Conservation (phyloP, 352 stramenopile species). For the Phytophthora meadii region DNA sequence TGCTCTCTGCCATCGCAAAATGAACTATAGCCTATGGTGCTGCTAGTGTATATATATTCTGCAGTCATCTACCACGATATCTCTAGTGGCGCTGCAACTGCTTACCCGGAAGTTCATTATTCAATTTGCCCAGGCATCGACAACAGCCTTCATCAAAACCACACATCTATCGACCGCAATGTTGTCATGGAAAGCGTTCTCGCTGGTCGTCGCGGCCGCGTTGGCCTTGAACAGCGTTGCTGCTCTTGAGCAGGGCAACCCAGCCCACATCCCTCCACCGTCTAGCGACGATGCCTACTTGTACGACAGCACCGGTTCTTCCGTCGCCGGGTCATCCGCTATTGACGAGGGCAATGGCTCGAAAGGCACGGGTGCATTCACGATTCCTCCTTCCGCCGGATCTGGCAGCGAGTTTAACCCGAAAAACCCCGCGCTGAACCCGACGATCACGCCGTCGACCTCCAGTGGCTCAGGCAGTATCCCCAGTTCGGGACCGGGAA, state of each 20-base stretch:
- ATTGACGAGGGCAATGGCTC: conserved; percentile 16
- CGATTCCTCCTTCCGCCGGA: conserved; percentile 8
- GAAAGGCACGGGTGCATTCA: conserved; percentile 12
- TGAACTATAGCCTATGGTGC: neutral
- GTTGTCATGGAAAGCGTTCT: conserved; percentile 24
- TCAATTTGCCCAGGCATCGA: conserved; percentile 24
- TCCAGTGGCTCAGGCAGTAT: neutral
- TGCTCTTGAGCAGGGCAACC: conserved; percentile 21
- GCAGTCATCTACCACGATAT: neutral
- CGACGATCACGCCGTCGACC: neutral
- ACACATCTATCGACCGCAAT: conserved; percentile 14
- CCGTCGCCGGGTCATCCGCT: conserved; percentile 14
- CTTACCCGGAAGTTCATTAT: conserved; percentile 17
- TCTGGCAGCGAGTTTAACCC: conserved; percentile 8
- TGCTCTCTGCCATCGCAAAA: conserved; percentile 13
- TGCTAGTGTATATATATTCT: neutral
- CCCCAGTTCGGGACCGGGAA: neutral
- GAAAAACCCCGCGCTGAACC: neutral
- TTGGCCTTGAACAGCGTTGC: conserved; percentile 19
- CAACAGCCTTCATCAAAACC: neutral
- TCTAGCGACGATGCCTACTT: conserved; percentile 1
- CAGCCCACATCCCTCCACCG: conserved; percentile 2
- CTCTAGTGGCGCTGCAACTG: conserved; percentile 1
- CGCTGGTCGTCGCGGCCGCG: conserved; percentile 14
- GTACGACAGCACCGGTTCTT: conserved; percentile 19